Conservation (phyloP, 2,329 filamentous ascomycete species). For the Raffaelea ambrosiae region DNA sequence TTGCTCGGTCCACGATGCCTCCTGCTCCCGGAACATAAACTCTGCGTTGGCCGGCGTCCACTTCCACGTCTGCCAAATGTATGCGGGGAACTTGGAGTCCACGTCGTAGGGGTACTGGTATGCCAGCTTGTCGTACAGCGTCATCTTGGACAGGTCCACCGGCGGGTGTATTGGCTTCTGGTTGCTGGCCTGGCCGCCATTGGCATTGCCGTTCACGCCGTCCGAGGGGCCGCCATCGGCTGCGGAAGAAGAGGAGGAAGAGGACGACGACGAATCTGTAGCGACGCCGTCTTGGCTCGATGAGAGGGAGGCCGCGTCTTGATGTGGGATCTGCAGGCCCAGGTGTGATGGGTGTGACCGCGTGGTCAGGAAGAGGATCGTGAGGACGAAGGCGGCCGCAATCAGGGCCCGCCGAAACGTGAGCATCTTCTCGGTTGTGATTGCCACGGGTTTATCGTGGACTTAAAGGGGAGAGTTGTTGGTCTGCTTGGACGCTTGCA, state of each 20-base stretch:
- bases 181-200: slow-evolving; percentile 11
- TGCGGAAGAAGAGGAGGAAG: neutral
- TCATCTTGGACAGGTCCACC: slow-evolving; percentile 58
- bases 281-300: neutral
- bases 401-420: slow-evolving; percentile 69
- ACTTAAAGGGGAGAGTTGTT: neutral
- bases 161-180: slow-evolving; percentile 57
- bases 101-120: slow-evolving; percentile 94
- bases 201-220: slow-evolving; percentile 8
- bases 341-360: slow-evolving; percentile 41
- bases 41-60: slow-evolving; percentile 66
- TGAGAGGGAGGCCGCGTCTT: slow-evolving; percentile 16
- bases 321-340: slow-evolving; percentile 22
- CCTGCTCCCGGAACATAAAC: slow-evolving; percentile 74
- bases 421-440: slow-evolving; percentile 58
- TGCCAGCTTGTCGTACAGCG: slow-evolving; percentile 70
- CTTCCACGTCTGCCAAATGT: slow-evolving; percentile 99
- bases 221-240: slow-evolving; percentile 4
- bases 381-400: slow-evolving; percentile 59
- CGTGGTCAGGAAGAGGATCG: slow-evolving; percentile 61
- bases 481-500: neutral
- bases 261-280: slow-evolving; percentile 14
- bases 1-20: slow-evolving; percentile 80
- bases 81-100: slow-evolving; percentile 82
- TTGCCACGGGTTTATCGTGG: neutral